Percentiles rank a stretch among this genome's conserved stretches.
phyloP scores from a whole-genome alignment of 1,284 basidiomycete species.

The Ustilago vetiveriae region DNA sequence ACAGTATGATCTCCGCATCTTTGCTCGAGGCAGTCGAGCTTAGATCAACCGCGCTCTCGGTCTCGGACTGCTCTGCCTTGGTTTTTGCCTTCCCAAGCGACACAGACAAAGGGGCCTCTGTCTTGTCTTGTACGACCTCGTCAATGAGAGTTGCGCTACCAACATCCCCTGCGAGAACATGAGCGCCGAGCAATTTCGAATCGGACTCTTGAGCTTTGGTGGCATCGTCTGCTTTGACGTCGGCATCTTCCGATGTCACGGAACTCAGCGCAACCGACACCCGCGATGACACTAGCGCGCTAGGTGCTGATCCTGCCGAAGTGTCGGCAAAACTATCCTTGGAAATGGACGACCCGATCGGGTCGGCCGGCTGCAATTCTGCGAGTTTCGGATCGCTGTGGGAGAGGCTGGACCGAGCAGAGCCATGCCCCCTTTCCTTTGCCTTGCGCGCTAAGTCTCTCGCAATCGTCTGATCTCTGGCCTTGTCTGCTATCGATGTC shows the following conservation, averaged over 20 bases:
- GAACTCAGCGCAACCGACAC: not conserved
- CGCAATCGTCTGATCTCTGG: conserved; percentile 49
- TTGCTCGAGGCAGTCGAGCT: not conserved
- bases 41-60: not conserved
- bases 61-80: not conserved
- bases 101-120: not conserved
- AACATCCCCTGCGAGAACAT: not conserved
- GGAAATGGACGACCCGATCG: conserved; percentile 9
- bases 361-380: conserved; percentile 7
- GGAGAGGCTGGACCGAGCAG: conserved; percentile 21
- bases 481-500: conserved; percentile 47
- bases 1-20: not conserved
- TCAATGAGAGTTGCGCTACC: no score
- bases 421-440: conserved; percentile 39
- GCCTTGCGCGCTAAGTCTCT: conserved; percentile 45
- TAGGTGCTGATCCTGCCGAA: not conserved
- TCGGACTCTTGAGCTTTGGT: conserved; percentile 2
- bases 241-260: not conserved
- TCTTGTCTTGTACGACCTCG: not conserved
- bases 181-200: not conserved
- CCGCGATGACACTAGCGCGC: not conserved
- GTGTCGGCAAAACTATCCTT: conserved; percentile 4
- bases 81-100: not conserved
- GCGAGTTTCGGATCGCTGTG: not conserved
- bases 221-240: conserved; percentile 1